A percentile compares a stretch with the other conserved stretches of the same genome.
These are phyloP conservation scores for Fusarium austroafricanum DNA, from an alignment of 2,329 filamentous ascomycete genomes.

Conservation along the genomic window DNA sequence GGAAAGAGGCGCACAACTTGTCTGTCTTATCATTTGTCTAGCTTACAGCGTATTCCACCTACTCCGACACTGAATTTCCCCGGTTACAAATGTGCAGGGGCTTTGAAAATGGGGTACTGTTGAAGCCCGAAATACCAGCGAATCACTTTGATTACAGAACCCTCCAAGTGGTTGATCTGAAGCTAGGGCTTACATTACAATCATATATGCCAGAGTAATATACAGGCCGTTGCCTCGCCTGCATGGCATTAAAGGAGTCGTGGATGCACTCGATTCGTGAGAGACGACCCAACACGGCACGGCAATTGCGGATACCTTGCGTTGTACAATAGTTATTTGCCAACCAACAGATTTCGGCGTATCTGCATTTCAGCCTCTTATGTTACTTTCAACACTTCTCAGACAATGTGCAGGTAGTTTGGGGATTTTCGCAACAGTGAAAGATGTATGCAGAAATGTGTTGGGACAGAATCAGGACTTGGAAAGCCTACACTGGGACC, in stretches of 20 bases:
- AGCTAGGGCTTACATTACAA: neutral
- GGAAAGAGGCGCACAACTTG: neutral
- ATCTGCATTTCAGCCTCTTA: constrained; percentile 7
- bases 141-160: neutral
- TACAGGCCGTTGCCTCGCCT: too few species aligned
- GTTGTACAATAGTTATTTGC: neutral
- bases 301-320: neutral
- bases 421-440: neutral
- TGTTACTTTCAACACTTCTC: neutral
- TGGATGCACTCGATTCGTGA: neutral
- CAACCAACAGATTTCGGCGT: neutral
- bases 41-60: neutral
- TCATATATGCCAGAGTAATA: neutral
- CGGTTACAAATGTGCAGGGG: neutral
- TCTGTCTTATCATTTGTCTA: neutral
- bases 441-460: neutral
- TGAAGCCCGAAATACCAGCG: neutral
- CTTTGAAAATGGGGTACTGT: neutral
- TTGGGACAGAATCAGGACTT: neutral
- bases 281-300: neutral
- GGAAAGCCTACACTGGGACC: too few species aligned
- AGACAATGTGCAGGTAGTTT: neutral
- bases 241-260: neutral
- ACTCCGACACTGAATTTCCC: neutral
- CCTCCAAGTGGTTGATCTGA: too few species aligned